phyloP scores from a whole-genome alignment of 805 yeast species.

The Saccharomyces kudriavzevii region DNA sequence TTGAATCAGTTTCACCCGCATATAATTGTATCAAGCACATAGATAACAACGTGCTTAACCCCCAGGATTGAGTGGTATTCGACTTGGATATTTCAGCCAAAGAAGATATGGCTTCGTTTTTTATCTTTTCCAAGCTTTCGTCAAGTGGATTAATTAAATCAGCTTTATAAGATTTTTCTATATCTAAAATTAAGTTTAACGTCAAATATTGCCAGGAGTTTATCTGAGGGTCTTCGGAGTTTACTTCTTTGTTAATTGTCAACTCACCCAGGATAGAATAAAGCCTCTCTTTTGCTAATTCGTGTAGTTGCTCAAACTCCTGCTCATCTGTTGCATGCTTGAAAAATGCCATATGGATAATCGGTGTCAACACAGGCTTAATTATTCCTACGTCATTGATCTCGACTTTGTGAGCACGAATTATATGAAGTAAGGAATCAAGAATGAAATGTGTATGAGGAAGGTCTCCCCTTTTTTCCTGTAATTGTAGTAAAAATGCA shows the following conservation, averaged over 20 bases:
- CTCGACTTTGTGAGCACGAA: slow-evolving; percentile 36
- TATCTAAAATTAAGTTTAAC: slow-evolving; percentile 31
- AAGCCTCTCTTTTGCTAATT: slow-evolving; percentile 51
- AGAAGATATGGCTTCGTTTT: slow-evolving; percentile 40
- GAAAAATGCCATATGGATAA: slow-evolving; percentile 30
- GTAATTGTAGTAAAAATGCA: slow-evolving; percentile 7
- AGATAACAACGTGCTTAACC: slow-evolving; percentile 71
- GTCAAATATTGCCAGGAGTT: slow-evolving; percentile 54
- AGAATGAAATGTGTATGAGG: slow-evolving; percentile 42
- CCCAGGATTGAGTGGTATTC: slow-evolving; percentile 37
- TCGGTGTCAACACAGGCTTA: slow-evolving; percentile 24
- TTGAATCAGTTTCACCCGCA: slow-evolving; percentile 68
- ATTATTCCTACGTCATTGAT: slow-evolving; percentile 19
- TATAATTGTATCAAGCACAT: slow-evolving; percentile 71
- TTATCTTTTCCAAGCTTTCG: slow-evolving; percentile 44
- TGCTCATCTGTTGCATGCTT: slow-evolving; percentile 10
- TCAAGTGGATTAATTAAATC: slow-evolving; percentile 42
- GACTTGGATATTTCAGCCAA: slow-evolving; percentile 36
- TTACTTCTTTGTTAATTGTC: slow-evolving; percentile 24
- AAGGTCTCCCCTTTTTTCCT: slow-evolving; percentile 5
- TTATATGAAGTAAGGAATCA: slow-evolving; percentile 49
- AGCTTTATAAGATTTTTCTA: slow-evolving; percentile 19
- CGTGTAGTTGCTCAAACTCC: slow-evolving; percentile 3
- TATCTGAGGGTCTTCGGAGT: slow-evolving; percentile 26
- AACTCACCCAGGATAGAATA: slow-evolving; percentile 59